Conservation (phyloP, 2,329 filamentous ascomycete species). For the Hypoxylon sp. region DNA sequence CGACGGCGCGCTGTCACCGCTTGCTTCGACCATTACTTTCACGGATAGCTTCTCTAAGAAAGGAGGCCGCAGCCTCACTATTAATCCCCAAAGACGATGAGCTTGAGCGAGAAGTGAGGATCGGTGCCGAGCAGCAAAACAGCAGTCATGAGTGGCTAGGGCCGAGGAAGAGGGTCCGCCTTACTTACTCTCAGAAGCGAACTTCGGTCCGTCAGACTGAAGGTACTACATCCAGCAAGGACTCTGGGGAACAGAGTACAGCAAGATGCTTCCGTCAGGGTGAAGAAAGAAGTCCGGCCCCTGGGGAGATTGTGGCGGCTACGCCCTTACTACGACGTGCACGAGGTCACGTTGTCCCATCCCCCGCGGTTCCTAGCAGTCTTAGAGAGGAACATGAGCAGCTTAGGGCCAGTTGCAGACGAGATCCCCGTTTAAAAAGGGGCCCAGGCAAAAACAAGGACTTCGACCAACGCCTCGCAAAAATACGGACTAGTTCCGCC, state of each 20-base stretch:
- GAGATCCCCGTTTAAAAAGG: slow-evolving; percentile 33
- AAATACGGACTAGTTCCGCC: slow-evolving; percentile 53
- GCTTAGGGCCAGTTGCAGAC: slow-evolving; percentile 5
- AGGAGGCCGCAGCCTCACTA: slow-evolving; percentile 49
- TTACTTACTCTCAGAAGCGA: slow-evolving; percentile 53
- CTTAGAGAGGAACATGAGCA: slow-evolving; percentile 8
- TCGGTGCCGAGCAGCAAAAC: slow-evolving; percentile 25
- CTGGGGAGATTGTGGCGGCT: slow-evolving; percentile 49
- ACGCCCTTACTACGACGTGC: slow-evolving; percentile 53
- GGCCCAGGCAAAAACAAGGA: slow-evolving; percentile 35
- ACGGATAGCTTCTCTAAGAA: slow-evolving; percentile 59
- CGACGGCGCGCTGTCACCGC: slow-evolving; percentile 60
- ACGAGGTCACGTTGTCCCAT: slow-evolving; percentile 47
- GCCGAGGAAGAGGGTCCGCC: slow-evolving; percentile 51
- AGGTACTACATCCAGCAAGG: slow-evolving; percentile 3
- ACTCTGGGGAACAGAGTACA: slow-evolving; percentile 28
- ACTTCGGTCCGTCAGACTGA: slow-evolving; percentile 12
- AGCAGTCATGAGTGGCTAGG: slow-evolving; percentile 46
- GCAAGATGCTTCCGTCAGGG: slow-evolving; percentile 36
- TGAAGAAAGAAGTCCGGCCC: slow-evolving; percentile 28
- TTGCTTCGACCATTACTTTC: slow-evolving; percentile 61
- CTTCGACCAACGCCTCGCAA: slow-evolving; percentile 56
- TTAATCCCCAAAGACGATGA: slow-evolving; percentile 14
- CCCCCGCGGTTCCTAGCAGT: slow-evolving; percentile 33
- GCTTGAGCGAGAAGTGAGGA: slow-evolving; percentile 20